These are phyloP conservation scores for Pichia sp. DNA, from an alignment of 1,139 yeast species.

Conservation along the genomic window DNA sequence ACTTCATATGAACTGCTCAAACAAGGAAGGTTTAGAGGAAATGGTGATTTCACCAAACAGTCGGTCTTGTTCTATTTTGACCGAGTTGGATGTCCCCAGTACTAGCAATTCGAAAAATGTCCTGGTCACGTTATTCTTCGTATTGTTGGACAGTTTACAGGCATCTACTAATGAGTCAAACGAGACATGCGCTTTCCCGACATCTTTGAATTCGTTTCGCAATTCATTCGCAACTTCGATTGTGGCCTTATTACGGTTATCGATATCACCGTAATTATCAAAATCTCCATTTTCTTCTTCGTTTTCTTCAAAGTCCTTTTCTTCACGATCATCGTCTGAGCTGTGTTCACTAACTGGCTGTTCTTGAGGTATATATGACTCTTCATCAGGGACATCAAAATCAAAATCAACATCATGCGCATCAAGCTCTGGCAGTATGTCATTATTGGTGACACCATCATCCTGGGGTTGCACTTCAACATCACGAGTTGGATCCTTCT, in stretches of 20 bases:
- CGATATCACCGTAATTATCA: constrained; percentile 7
- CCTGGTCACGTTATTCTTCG: constrained; percentile 40
- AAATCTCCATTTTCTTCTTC: constrained; percentile 1
- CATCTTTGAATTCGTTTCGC: constrained; percentile 19
- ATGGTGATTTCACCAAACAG: constrained; percentile 56
- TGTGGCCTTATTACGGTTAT: constrained; percentile 35
- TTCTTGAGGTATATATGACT: constrained; percentile 13
- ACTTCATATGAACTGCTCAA: constrained; percentile 16
- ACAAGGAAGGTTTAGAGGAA: constrained; percentile 41
- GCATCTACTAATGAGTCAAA: constrained; percentile 3
- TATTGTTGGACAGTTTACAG: constrained; percentile 9
- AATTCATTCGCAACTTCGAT: constrained; percentile 47
- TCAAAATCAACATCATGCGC: constrained; percentile 1
- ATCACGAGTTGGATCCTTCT: neutral
- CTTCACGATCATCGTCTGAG: neutral
- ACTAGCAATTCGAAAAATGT: constrained; percentile 80
- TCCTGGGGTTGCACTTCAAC: neutral
- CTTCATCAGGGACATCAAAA: constrained; percentile 1
- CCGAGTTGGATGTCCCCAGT: constrained; percentile 70
- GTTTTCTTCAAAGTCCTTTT: constrained; percentile 1
- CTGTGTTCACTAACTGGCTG: constrained; percentile 22
- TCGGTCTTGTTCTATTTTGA: constrained; percentile 51
- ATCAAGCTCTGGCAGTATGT: neutral
- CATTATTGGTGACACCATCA: neutral
- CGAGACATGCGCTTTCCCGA: neutral